These are phyloP conservation scores for Byssoonygena ceratinophila DNA, from an alignment of 2,329 filamentous ascomycete genomes.

Conservation along the genomic window DNA sequence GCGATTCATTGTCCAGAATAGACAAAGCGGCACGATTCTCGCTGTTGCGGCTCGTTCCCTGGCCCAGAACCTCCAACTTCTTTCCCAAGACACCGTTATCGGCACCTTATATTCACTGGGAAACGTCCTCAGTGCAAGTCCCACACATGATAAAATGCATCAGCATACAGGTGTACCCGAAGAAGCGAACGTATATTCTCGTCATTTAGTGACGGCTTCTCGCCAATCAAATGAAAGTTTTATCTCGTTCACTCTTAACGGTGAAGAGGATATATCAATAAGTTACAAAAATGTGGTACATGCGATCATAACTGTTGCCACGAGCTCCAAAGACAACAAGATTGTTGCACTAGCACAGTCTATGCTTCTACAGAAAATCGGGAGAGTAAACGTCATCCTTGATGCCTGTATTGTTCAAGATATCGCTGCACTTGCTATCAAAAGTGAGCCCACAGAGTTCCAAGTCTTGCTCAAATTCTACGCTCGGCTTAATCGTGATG, in stretches of 20 bases:
- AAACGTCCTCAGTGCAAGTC: conserved; percentile 74
- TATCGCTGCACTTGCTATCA: conserved; percentile 64
- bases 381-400: conserved; percentile 67
- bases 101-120: conserved; percentile 94
- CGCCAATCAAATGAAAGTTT: conserved; percentile 29
- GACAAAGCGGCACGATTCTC: conserved; percentile 58
- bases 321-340: conserved; percentile 71
- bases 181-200: conserved; percentile 36
- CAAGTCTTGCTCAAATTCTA: conserved; percentile 77
- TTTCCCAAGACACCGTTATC: conserved; percentile 88
- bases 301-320: conserved; percentile 83
- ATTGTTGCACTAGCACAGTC: conserved; percentile 87
- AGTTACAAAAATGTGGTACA: conserved; percentile 87
- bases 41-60: conserved; percentile 72
- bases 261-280: conserved; percentile 65
- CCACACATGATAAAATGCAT: conserved; percentile 39
- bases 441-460: conserved; percentile 71
- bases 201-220: conserved; percentile 37
- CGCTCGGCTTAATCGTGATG: conserved; percentile 61
- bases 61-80: conserved; percentile 64
- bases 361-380: conserved; percentile 92
- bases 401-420: conserved; percentile 80
- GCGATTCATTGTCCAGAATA: conserved; percentile 76
- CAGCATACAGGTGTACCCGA: conserved; percentile 21
- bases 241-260: conserved; percentile 61